Conservation (phyloP, 306 rosid genomes). For the Mucuna pruriens region DNA sequence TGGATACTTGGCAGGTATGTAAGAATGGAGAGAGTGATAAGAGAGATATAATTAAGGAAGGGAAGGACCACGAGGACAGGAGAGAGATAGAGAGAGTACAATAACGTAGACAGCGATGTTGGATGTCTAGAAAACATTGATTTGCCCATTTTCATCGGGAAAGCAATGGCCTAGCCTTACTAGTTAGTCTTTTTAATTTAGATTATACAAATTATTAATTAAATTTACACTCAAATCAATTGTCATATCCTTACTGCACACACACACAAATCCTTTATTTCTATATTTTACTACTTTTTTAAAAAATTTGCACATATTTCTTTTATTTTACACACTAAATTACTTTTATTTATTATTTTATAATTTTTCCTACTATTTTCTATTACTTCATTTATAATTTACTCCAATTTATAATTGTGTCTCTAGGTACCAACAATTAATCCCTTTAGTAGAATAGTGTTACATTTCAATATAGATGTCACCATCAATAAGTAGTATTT, state of each 20-base stretch:
- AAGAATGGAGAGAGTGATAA: constrained; percentile 56
- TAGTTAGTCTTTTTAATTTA: background rate
- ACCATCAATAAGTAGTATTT: too few relatives aligned
- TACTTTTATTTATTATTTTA: too few relatives aligned
- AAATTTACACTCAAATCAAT: background rate
- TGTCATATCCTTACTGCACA: background rate
- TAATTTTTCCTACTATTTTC: too few relatives aligned
- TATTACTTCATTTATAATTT: too few relatives aligned
- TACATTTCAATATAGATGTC: too few relatives aligned
- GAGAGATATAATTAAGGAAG: constrained; percentile 54
- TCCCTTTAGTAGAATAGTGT: too few relatives aligned
- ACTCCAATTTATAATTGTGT: too few relatives aligned
- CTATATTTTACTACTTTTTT: too few relatives aligned
- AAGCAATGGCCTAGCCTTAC: constrained; percentile 43
- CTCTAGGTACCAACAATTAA: too few relatives aligned
- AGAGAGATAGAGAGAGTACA: constrained; percentile 50
- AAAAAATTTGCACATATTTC: too few relatives aligned
- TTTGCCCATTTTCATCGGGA: constrained; percentile 55
- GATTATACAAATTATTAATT: background rate
- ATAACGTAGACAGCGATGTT: constrained; percentile 67
- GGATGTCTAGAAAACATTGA: constrained; percentile 66
- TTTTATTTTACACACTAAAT: too few relatives aligned
- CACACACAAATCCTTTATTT: too few relatives aligned
- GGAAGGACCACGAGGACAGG: constrained; percentile 59
- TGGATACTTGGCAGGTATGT: background rate